Base-by-base conservation (phyloP, 2,329 filamentous ascomycete genomes). In the Epichloe brachyelytri region DNA sequence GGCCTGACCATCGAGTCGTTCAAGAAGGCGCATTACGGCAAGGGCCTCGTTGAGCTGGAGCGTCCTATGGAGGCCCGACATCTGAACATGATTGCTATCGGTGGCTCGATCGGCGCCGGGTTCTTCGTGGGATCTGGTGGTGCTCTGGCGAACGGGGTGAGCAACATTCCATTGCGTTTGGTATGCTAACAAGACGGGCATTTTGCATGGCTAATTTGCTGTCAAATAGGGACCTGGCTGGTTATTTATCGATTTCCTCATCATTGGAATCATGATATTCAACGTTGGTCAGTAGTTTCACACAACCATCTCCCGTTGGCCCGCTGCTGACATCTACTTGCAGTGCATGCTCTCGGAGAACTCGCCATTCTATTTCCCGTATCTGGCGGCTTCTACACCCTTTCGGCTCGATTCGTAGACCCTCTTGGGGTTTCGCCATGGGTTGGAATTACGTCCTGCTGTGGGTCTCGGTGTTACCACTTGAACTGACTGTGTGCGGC, bases 231-330 rank as follows among this genome's bases (percentile, higher is more conserved):
- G 69, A 15, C 72, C 72, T 26, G 71, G 62, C 2, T 69, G 68
- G 45, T 58, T 74, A 8, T 58, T 75, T 14, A 63, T 75, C 46
- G 71, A 73, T 50, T 80, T 80, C 57, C 52, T 74, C 15, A 76
- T 80, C 51, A 75, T 79, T 52, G 77, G 78, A 60, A 53, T 76
- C 57, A 79, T 80, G 76, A 76, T 81, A 64, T 76, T 80, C 59
- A 77, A 78, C 57, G 78, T 79, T 45, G 65, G 65, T 67, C 59
- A 52, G 59, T 56, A 8, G 5, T 19, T 33, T 14, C 15, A 15
- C 22, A 15, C 26, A 3, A 36, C 26, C 3, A 4, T 38, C 8
- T 41, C 19, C 20, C 11, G 3, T 30, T 26, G 36, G 20, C 6
- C 22, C 14, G n/a, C 20, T n/a, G 10, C 41, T 43, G 10, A 45